Conservation (phyloP, 306 rosid genomes). For the Myrica gale region DNA sequence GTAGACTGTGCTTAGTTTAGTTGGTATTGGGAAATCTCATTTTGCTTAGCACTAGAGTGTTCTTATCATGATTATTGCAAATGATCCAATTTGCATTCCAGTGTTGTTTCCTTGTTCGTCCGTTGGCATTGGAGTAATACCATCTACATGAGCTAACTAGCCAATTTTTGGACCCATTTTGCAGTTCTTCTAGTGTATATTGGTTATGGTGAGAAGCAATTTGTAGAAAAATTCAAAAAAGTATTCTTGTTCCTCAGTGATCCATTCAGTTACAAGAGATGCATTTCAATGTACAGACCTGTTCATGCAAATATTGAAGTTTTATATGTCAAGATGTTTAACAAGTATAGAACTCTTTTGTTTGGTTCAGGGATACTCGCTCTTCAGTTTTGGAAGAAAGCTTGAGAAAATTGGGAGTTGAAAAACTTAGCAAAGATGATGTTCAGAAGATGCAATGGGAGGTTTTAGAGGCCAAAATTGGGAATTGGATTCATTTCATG, state of each 20-base stretch:
- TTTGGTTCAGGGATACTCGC: conserved; percentile 66
- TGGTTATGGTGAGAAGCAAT: not conserved
- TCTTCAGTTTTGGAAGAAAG: conserved; percentile 89
- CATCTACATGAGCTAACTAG: not conserved
- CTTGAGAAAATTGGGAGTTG: conserved; percentile 86
- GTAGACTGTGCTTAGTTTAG: not conserved
- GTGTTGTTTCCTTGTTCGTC: not conserved
- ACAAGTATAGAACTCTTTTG: conserved; percentile 13
- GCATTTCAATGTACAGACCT: not conserved
- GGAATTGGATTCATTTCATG: conserved; percentile 99
- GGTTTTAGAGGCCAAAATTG: conserved; percentile 96
- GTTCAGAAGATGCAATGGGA: conserved; percentile 98
- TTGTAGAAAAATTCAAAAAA: no score
- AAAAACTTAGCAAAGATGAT: conserved; percentile 92
- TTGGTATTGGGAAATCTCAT: not conserved
- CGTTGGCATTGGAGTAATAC: not conserved
- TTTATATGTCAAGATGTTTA: conserved; percentile 6
- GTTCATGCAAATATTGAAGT: not conserved
- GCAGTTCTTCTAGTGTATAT: not conserved
- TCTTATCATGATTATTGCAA: not conserved
- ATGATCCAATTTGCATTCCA: not conserved
- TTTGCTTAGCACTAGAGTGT: not conserved
- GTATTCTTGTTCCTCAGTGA: not conserved
- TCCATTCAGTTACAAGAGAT: not conserved
- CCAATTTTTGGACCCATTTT: not conserved